Percentiles rank a stretch among this genome's conserved stretches.
Conservation (phyloP, 352 stramenopile species). For the Globisporangium lucens region DNA sequence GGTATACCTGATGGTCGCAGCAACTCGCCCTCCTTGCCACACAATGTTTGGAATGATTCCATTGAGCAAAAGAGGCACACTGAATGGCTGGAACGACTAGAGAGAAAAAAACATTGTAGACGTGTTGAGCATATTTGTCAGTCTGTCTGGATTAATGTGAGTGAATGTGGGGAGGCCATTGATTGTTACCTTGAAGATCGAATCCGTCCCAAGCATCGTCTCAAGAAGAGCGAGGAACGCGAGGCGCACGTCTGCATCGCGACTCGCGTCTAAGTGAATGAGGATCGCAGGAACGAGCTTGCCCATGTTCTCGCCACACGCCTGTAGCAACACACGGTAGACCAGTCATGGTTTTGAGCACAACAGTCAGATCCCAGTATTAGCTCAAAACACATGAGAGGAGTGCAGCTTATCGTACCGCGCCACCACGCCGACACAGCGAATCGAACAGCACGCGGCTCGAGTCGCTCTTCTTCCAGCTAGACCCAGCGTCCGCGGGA, state of each 20-base stretch:
- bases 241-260: conserved; percentile 72
- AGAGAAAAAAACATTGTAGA: background rate
- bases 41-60: conserved; percentile 89
- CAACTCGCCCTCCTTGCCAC: conserved; percentile 84
- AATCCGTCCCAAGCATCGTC: conserved; percentile 66
- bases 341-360: background rate
- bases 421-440: conserved; percentile 58
- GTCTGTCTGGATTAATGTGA: background rate
- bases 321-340: conserved; percentile 26
- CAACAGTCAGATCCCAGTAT: background rate
- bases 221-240: conserved; percentile 83
- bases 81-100: conserved; percentile 68
- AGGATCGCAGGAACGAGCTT: conserved; percentile 63
- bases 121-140: background rate
- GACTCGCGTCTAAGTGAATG: conserved; percentile 56
- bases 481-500: conserved; percentile 27
- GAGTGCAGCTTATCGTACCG: conserved; percentile 27
- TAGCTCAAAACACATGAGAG: background rate
- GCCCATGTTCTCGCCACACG: conserved; percentile 53
- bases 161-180: background rate
- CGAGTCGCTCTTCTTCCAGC: conserved; percentile 63
- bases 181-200: conserved; percentile 41
- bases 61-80: conserved; percentile 55
- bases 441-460: conserved; percentile 76
- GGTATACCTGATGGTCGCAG: conserved; percentile 74